Evolutionary conservation across 2,329 filamentous ascomycete genomes (phyloP).

Genomic region (Fusarium newnesense): DNA sequence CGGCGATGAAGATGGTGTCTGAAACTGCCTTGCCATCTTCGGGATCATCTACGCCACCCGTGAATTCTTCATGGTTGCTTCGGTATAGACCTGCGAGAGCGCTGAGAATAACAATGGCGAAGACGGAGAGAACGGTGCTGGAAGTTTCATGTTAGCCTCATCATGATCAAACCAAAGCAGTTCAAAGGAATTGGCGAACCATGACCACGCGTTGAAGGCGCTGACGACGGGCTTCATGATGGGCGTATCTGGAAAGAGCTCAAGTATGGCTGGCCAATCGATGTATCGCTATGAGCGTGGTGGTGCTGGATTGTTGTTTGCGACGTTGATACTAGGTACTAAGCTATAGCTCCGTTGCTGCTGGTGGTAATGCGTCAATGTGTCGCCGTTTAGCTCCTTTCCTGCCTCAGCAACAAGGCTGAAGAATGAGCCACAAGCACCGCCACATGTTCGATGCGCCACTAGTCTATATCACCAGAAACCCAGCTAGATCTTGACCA

Average conservation of each 20-base stretch:
- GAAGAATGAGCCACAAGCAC: slow-evolving; percentile 26
- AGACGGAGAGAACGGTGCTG: slow-evolving; percentile 77
- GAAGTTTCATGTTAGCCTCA: slow-evolving; percentile 39
- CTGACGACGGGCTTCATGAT: slow-evolving; percentile 95
- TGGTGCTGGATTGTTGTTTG: slow-evolving; percentile 13
- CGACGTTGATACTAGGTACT: slow-evolving; percentile 26
- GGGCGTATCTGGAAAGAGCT: slow-evolving; percentile 39
- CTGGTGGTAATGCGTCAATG: slow-evolving; percentile 34
- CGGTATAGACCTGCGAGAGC: slow-evolving; percentile 78
- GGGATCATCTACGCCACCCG: slow-evolving; percentile 78
- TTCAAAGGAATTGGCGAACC: slow-evolving; percentile 65
- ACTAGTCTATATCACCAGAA: not conserved
- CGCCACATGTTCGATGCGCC: slow-evolving; percentile 19
- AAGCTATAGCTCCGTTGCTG: slow-evolving; percentile 28
- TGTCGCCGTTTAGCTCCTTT: slow-evolving; percentile 35
- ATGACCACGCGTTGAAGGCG: slow-evolving; percentile 93
- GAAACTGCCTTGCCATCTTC: slow-evolving; percentile 82
- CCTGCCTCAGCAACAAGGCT: slow-evolving; percentile 46
- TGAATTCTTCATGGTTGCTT: slow-evolving; percentile 82
- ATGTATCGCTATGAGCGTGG: not conserved
- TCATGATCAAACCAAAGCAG: slow-evolving; percentile 21
- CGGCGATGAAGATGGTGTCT: slow-evolving; percentile 85
- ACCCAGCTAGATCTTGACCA: not conserved
- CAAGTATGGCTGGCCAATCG: not conserved
- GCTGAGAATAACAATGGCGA: slow-evolving; percentile 74